Evolutionary conservation across 371 early-diverging fungal genomes (phyloP), one percentile per base, ranked within the genome.

Genomic region (Mucor racemosus): DNA sequence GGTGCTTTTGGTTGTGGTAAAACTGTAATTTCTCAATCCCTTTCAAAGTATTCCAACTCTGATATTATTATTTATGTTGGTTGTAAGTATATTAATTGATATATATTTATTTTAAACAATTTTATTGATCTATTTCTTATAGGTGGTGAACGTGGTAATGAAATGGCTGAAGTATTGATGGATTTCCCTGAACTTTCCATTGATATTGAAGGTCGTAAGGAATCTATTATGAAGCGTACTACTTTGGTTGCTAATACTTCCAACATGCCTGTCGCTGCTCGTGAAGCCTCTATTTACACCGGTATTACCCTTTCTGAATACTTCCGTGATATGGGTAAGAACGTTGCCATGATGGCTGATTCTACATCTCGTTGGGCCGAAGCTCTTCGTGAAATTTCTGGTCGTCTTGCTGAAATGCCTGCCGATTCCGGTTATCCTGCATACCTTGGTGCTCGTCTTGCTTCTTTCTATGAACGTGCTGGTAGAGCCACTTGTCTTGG

Each of bases 281-380:
- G 99, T 86, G 99, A 99, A 88, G 99, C 99, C 26, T 99, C 99
- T 57, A 99, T 99, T 74, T 99, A 99, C 89, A 99, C 99, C 46
- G 99, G 99, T 82, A 99, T 99, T 76, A 99, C 99, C 0, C 88
- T 99, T n/a, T 96, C 99, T 40, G 99, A 99, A 86, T 99, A 99
- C 88, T 99, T 99, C 95, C 95, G 99, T 87, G 99, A 99, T 84
- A 99, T 98, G 84, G 99, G 99, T 75, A 95, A 94, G 89, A 94
- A 99, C 80, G 99, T 99, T 31, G 95, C 99, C 65, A 99, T 99
- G 99, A 99, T 99, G 99, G 99, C 99, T 21, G 99, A 99, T 85
- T 99, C 99, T 7, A 99, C 99, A 39, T 99, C 99, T 35, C 94
- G 99, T 64, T 99, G 99, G 99, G 99, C 99, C 63, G 99, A 99